Conservation (phyloP, 768 basidiomycete genomes). For the Suillus spraguei region DNA sequence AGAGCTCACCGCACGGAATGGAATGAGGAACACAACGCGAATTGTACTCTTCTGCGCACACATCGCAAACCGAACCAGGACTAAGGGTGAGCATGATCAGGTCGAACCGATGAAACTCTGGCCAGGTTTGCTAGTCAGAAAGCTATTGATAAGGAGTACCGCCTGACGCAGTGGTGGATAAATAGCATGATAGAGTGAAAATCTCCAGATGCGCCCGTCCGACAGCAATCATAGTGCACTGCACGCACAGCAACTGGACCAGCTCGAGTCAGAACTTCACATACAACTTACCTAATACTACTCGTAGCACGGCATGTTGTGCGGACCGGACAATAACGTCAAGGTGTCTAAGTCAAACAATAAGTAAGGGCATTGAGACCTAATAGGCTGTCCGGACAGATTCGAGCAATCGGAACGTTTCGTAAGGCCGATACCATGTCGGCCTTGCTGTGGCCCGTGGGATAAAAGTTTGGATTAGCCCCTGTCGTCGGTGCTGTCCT, state of each 20-base stretch:
- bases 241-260: slow-evolving; percentile 14
- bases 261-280: background rate
- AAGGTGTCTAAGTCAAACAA: background rate
- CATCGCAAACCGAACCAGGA: slow-evolving; percentile 85
- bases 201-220: slow-evolving; percentile 22
- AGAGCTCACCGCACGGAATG: slow-evolving; percentile 72
- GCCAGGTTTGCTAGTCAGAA: slow-evolving; percentile 40
- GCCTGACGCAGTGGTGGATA: slow-evolving; percentile 46
- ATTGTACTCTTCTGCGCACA: slow-evolving; percentile 86
- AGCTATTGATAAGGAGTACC: slow-evolving; percentile 44
- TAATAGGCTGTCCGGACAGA: too few species aligned
- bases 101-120: slow-evolving; percentile 40
- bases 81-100: slow-evolving; percentile 74
- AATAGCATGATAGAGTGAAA: slow-evolving; percentile 46
- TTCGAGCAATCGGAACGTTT: too few species aligned
- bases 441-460: too few species aligned
- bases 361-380: too few species aligned
- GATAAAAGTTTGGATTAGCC: too few species aligned
- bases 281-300: background rate
- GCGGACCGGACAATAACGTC: background rate
- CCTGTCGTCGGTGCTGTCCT: too few species aligned
- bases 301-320: background rate
- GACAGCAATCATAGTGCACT: slow-evolving; percentile 28
- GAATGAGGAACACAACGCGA: slow-evolving; percentile 73
- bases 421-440: too few species aligned